phyloP scores from a whole-genome alignment of 2,329 filamentous ascomycete genomes.

The Clarireedia homoeocarpa region DNA sequence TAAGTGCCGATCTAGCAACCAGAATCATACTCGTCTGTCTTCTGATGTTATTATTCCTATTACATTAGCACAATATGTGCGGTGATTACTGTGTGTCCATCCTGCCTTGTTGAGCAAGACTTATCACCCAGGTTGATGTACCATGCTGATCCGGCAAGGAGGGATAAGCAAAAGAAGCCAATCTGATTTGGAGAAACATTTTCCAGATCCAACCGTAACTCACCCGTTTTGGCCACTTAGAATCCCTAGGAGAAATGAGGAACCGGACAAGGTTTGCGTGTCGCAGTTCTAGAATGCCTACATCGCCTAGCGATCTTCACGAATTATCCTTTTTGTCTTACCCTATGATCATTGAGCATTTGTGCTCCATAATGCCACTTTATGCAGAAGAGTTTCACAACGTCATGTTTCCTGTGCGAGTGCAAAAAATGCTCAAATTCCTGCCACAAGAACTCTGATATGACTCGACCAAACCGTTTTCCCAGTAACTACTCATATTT shows the following conservation, averaged over 20 bases:
- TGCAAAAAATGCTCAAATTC: neutral
- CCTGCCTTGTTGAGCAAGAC: too few relatives aligned
- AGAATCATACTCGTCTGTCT: too few relatives aligned
- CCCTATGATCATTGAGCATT: neutral
- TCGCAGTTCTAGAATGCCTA: neutral
- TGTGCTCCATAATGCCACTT: neutral
- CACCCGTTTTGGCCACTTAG: conserved; percentile 1
- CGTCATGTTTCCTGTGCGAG: neutral
- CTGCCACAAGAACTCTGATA: neutral
- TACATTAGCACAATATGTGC: too few relatives aligned
- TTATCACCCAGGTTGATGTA: too few relatives aligned
- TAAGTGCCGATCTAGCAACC: too few relatives aligned
- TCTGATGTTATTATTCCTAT: too few relatives aligned
- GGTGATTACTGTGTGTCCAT: too few relatives aligned
- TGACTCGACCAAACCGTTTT: too few relatives aligned
- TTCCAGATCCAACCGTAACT: neutral
- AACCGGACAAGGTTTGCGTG: neutral
- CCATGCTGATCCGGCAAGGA: too few relatives aligned
- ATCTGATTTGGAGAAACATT: neutral
- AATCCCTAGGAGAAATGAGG: neutral
- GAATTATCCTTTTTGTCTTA: neutral
- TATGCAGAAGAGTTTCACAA: conserved; percentile 1
- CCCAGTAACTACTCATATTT: too few relatives aligned
- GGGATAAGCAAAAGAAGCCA: too few relatives aligned
- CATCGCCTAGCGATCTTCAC: too few relatives aligned